phyloP scores from a whole-genome alignment of 371 early-diverging fungal genomes.

The Nematocida ausubeli region DNA sequence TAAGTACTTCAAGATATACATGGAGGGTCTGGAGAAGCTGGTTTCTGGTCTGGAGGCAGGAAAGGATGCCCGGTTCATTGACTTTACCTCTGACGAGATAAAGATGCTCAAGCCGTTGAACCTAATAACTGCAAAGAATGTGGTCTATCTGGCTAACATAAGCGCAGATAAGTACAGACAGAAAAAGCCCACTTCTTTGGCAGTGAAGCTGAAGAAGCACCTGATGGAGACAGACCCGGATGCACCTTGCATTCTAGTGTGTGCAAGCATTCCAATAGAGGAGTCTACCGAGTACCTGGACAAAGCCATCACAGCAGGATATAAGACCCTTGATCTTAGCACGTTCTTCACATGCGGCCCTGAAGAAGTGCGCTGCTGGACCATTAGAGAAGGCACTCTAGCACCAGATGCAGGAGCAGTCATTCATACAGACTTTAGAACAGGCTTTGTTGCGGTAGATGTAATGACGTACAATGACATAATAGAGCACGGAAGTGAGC shows the following conservation, averaged over 20 bases:
- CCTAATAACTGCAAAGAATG: conserved; percentile 90
- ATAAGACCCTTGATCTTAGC: conserved; percentile 78
- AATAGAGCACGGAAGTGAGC: conserved; percentile 74
- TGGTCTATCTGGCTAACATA: conserved; percentile 89
- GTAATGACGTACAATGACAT: conserved; percentile 81
- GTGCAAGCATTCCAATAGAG: conserved; percentile 53
- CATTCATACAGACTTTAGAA: conserved; percentile 87
- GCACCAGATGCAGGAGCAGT: conserved; percentile 93
- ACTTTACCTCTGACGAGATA: conserved; percentile 73
- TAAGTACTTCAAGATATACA: conserved; percentile 62
- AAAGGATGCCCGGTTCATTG: conserved; percentile 79
- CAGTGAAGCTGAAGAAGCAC: conserved; percentile 70
- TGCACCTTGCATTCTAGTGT: conserved; percentile 57
- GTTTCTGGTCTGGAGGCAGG: conserved; percentile 73
- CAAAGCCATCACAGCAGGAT: conserved; percentile 83
- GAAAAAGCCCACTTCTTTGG: conserved; percentile 72
- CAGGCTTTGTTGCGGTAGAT: conserved; percentile 91
- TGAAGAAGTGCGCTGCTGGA: conserved; percentile 72
- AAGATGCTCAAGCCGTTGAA: conserved; percentile 81
- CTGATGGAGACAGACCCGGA: conserved; percentile 56
- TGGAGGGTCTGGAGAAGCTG: conserved; percentile 71
- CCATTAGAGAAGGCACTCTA: conserved; percentile 74
- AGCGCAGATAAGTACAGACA: conserved; percentile 76
- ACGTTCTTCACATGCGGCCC: conserved; percentile 94
- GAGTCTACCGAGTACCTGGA: conserved; percentile 72